Base-by-base conservation (phyloP, 176 grass and related monocot species). In the Poa pratensis region DNA sequence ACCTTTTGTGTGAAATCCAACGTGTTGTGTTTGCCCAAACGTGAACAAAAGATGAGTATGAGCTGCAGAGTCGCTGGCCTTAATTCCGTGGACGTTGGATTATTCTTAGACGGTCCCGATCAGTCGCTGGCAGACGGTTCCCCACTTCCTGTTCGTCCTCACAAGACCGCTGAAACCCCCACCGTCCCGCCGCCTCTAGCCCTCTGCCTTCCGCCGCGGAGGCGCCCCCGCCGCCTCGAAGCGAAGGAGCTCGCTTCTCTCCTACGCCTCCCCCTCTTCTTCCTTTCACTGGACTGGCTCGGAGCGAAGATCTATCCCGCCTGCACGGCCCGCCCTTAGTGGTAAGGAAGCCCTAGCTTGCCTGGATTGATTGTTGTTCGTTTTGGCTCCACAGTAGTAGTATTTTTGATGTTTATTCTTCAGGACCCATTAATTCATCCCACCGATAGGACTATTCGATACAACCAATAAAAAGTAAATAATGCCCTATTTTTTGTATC, bases 261-360 rank as follows among this genome's bases (percentile, higher is more conserved):
- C 62, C 0, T 32, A 1, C 3, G 27, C 27, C 16, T 9, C 45
- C 43, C 18, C 34, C 34, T 22, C 34, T 4, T 4, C 34, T 35
- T 3, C 34, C 34, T 4, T 35, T 4, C 14, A 43, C 7, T n/a
- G 58, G 6, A 73, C 70, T 9, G 3, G 43, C 13, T 14, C 6
- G 70, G 43, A 22, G n/a, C 0, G 70, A 50, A n/a, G 22, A 73
- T 14, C 22, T 23, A 18, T 50, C 35, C 7, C 6, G 43, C 14
- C n/a, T 7, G 5, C 26, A 14, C 5, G 11, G 1, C 5, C 24
- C 19, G 54, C 20, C 1, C 5, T 73, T 51, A 7, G 22, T 74
- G 48, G 72, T 75, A 52, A 75, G 48, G 48, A 52, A 52, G 46
- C 46, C 72, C 72, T 75, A 75, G 46, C 72, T 52, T 74, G 49